A percentile compares a stretch with the other conserved stretches of the same genome.
Evolutionary conservation across 2,329 filamentous ascomycete species (phyloP).

Genomic region (Diplodia mutila): DNA sequence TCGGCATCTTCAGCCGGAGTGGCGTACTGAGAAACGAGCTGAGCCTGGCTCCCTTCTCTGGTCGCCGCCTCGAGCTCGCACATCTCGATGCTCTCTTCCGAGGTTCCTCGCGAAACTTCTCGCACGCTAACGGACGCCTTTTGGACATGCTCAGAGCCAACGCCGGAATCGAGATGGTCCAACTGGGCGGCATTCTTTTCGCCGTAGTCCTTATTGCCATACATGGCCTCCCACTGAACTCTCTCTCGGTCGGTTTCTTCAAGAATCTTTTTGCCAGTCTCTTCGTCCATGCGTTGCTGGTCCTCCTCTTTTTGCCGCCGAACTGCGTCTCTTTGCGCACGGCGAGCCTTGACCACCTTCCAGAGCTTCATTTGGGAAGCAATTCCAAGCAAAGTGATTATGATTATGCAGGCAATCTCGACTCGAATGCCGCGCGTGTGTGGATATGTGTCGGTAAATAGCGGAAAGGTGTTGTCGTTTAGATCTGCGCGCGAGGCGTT

Average conservation of each 20-base stretch:
- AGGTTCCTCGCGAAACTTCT: slow-evolving; percentile 40
- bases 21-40: slow-evolving; percentile 42
- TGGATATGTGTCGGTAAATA: slow-evolving; percentile 77
- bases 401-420: slow-evolving; percentile 76
- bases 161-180: slow-evolving; percentile 55
- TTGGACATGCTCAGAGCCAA: slow-evolving; percentile 44
- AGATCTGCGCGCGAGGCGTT: slow-evolving; percentile 56
- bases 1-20: slow-evolving; percentile 36
- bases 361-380: slow-evolving; percentile 86
- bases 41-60: slow-evolving; percentile 39
- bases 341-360: slow-evolving; percentile 69
- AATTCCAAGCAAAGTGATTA: slow-evolving; percentile 74
- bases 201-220: slow-evolving; percentile 62
- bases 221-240: slow-evolving; percentile 75
- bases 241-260: slow-evolving; percentile 64
- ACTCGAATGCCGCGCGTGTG: slow-evolving; percentile 84
- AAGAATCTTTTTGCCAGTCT: slow-evolving; percentile 69
- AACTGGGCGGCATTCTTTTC: slow-evolving; percentile 30
- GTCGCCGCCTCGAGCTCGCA: slow-evolving; percentile 47
- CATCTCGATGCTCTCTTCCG: slow-evolving; percentile 59
- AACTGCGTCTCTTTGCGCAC: slow-evolving; percentile 51
- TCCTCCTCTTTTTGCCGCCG: slow-evolving; percentile 60
- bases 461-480: slow-evolving; percentile 78
- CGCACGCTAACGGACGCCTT: slow-evolving; percentile 41
- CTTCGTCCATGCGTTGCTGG: slow-evolving; percentile 68